These are phyloP conservation scores for cucumber (Cucumis sativus) DNA, from an alignment of 306 rosid species.

Conservation along the genomic window Cucumber_9930_V3 NC_026661.2:15449501-15450000, in stretches of 20 bases:
- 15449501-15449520: background rate
- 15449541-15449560: background rate
- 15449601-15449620: background rate
- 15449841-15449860: background rate
- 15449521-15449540: background rate
- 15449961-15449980: background rate
- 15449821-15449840: background rate
- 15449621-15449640: background rate
- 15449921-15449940: background rate
- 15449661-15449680: background rate
- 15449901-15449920: background rate
- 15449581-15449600: background rate
- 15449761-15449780: background rate
- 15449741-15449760: background rate
- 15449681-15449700: background rate
- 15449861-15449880: background rate
- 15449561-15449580: background rate
- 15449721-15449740: background rate
- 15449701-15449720: background rate
- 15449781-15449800: background rate
- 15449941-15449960: background rate
- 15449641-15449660: background rate
- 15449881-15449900: background rate
- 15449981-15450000: background rate
- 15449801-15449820: background rate